Evolutionary conservation across 225 moss, liverwort and hornwort genomes (phyloP), one percentile per base, ranked within the genome.

Genomic region (Antitrichia curtipendula): DNA sequence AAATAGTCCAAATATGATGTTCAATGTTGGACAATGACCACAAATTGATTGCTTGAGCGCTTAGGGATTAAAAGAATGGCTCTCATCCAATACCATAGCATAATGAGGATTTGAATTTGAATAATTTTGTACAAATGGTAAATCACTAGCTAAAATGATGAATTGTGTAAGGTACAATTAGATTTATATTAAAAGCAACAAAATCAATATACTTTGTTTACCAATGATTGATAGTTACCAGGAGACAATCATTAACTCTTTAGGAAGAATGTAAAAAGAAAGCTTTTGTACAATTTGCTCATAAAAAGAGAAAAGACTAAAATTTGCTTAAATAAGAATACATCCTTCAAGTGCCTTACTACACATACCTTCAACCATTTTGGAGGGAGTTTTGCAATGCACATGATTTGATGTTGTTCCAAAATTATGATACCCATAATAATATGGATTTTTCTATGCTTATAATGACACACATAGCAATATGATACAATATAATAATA

Each of bases 41-140:
- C n/a, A n/a, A n/a, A n/a, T n/a, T n/a, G n/a, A n/a, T n/a, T n/a
- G n/a, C n/a, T n/a, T n/a, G n/a, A n/a, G n/a, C n/a, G n/a, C n/a
- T n/a, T n/a, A n/a, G n/a, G n/a, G n/a, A n/a, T n/a, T 16, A 8
- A 6, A 6, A 0, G 0, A 72, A 6, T 45, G 10, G 2, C 7
- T 47, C 31, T 47, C 27, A 29, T 71, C 1, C 16, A 3, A 5
- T 43, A 45, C 16, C 10, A 27, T 17, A 45, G 3, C 9, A 29
- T 8, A 25, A 14, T 25, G 15, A 71, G 1, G 6, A 16, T 43
- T 16, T 45, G 16, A 45, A 28, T 28, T n/a, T n/a, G n/a, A 2
- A 17, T 16, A n/a, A n/a, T 43, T 16, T 17, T 16, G 43, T 16
- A 8, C 16, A 71, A 7, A 27, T 43, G 5, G 9, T 27, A 9